Evolutionary conservation across 305 asterid genomes (phyloP), one percentile per base, ranked within the genome.

Genomic region (Fraxinus ornus): DNA sequence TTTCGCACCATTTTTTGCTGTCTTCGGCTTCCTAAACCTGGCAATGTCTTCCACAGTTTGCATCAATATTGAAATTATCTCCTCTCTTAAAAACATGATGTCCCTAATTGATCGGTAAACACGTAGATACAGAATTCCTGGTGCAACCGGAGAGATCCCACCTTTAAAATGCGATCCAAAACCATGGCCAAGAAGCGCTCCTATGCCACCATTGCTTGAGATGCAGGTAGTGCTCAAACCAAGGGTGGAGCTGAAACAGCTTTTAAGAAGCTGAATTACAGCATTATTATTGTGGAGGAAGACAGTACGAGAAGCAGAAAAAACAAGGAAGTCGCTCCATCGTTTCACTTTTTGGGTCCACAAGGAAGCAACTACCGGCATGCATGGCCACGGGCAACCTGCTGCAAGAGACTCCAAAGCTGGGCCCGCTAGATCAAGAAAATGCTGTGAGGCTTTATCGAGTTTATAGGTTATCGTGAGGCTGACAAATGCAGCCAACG

Each of bases 311-410:
- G 99, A 96, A 75, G 98, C 97, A 17, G 99, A 96, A 60, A 96
- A 96, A 80, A 92, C 93, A 32, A 96, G 97, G 84, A 90, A 96
- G 86, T 96, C 99, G n/a, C 95, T 92, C 99, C 99, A 96, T 17
- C 92, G 88, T 84, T 94, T 94, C 0, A 94, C 99, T 85, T 96
- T 96, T 85, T 96, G 99, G 80, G 98, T 94, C 99, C 99, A 96
- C 70, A 96, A 66, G 75, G 99, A 94, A 75, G 98, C 97, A 66
- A 96, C 99, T 72, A 94, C 91, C 5, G 98, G 97, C 99, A 94
- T 94, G 89, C 99, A 96, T 35, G 99, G 99, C 98, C 99, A 96
- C 0, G 98, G 99, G 87, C 98, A 96, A 75, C 99, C 98, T 9
- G 98, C 99, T 2, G 99, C 99, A 21, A 96, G 98, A 74, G 94